These are phyloP conservation scores for Fusarium pseudoanthophilum DNA, from an alignment of 2,329 filamentous ascomycete species.

Conservation along the genomic window DNA sequence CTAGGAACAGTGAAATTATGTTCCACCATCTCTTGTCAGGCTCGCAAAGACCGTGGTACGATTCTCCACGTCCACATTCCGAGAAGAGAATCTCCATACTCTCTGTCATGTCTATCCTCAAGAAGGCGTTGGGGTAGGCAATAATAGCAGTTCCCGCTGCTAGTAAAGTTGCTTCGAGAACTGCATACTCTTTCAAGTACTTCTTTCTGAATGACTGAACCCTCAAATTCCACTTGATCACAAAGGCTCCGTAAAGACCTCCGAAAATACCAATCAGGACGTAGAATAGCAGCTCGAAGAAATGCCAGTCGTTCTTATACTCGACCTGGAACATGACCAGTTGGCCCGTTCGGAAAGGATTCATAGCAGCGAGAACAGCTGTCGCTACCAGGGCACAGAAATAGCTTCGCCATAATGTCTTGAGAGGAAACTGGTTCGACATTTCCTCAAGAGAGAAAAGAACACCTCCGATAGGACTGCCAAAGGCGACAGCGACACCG, in stretches of 20 bases:
- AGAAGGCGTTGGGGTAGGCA: conserved; percentile 96
- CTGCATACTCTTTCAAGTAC: conserved; percentile 84
- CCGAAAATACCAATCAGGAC: conserved; percentile 92
- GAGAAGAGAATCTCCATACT: conserved; percentile 98
- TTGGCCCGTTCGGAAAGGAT: conserved; percentile 95
- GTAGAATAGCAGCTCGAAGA: conserved; percentile 95
- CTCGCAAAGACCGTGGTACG: conserved; percentile 92
- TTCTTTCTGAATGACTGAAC: conserved; percentile 94
- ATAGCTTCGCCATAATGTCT: conserved; percentile 98
- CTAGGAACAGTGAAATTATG: conserved; percentile 79
- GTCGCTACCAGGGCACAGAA: conserved; percentile 97
- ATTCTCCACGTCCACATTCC: conserved; percentile 89
- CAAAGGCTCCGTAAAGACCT: conserved; percentile 93
- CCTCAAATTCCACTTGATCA: conserved; percentile 97
- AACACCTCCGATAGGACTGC: conserved; percentile 95
- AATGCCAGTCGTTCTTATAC: conserved; percentile 97
- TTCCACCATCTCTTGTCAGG: conserved; percentile 78
- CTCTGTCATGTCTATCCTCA: conserved; percentile 98
- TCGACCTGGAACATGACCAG: conserved; percentile 99
- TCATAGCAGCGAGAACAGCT: conserved; percentile 92
- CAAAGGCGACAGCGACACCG: conserved; percentile 95
- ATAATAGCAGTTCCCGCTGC: conserved; percentile 86
- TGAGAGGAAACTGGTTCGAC: conserved; percentile 94
- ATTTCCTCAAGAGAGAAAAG: conserved; percentile 98
- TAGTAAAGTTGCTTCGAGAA: conserved; percentile 86